Evolutionary conservation across 345 rosid genomes (phyloP), one percentile per base, ranked within the genome.

Genomic region (Eucalyptus cloeziana): DNA sequence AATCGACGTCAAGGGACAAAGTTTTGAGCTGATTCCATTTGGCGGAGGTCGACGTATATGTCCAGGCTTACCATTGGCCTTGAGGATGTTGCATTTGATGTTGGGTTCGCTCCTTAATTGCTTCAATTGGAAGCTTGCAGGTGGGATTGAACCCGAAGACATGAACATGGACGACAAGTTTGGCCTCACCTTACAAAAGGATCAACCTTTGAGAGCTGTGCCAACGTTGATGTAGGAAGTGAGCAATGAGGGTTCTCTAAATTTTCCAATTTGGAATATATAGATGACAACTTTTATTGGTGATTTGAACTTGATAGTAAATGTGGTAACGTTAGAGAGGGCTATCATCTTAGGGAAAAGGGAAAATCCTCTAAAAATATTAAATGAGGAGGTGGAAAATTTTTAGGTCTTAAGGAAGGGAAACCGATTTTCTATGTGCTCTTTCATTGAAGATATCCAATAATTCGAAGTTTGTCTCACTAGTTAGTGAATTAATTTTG

Each of bases 1-100:
- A 37, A 37, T 37, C 37, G 37, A 37, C 37, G 37, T 37, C 37
- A 37, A 37, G 37, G 37, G 37, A 37, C 37, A 37, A 37, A 37
- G 37, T 37, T 37, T 37, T 37, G 37, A 37, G 37, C 37, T 37
- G 37, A 37, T 37, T 37, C 37, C 37, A 37, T 37, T 37, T 37
- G 37, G 37, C 31, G 89, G 54, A 10, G 92, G 93, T 6, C 85
- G 92, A 19, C 88, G 94, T 60, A 91, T 92, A 25, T 94, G 93
- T 27, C 93, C 93, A 1, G 93, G 94, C 31, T 88, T 94, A 88
- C 91, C 93, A 24, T 49, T 94, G 58, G 96, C 92, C 8, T 21
- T 69, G 25, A 92, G 90, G 43, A 91, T 88, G 89, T 40, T 95
- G 64, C 67, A 60, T 60, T 33, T 93, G 8, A 91, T 93, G 92